Evolutionary conservation across 1,284 basidiomycete species (phyloP).

Genomic region (Cryptococcus wingfieldii): DNA sequence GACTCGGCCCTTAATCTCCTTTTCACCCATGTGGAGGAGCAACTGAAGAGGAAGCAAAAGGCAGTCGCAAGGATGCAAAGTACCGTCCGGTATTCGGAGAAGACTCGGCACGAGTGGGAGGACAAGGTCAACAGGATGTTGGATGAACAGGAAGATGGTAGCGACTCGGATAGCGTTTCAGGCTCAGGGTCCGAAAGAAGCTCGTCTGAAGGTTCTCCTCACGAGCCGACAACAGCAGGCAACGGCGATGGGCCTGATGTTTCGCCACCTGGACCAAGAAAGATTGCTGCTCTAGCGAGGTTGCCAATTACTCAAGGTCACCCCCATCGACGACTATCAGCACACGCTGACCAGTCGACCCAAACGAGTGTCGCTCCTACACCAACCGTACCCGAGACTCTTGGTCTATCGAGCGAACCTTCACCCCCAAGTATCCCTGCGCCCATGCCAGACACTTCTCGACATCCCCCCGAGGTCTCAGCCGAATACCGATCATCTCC

Average conservation of each 20-base stretch:
- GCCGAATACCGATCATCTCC: background rate
- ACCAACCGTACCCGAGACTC: background rate
- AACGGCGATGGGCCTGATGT: slow-evolving; percentile 18
- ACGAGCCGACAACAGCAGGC: background rate
- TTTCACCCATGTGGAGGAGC: slow-evolving; percentile 76
- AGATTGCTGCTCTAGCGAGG: slow-evolving; percentile 42
- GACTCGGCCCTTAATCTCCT: slow-evolving; percentile 79
- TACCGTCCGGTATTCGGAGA: slow-evolving; percentile 95
- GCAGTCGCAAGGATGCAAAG: slow-evolving; percentile 96
- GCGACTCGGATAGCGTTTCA: slow-evolving; percentile 40
- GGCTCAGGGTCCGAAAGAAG: slow-evolving; percentile 23
- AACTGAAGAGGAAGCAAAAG: slow-evolving; percentile 90
- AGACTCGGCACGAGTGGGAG: slow-evolving; percentile 96
- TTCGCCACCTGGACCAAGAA: slow-evolving; percentile 34
- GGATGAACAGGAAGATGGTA: slow-evolving; percentile 58
- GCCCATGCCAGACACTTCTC: background rate
- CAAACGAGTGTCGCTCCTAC: slow-evolving; percentile 11
- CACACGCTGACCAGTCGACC: slow-evolving; percentile 15
- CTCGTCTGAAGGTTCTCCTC: slow-evolving; percentile 4
- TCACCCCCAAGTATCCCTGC: slow-evolving; percentile 2
- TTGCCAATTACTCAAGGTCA: slow-evolving; percentile 44
- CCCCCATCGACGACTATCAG: slow-evolving; percentile 28
- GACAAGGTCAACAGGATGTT: slow-evolving; percentile 70
- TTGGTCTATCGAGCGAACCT: background rate
- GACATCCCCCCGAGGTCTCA: background rate